Evolutionary conservation across 2,329 filamentous ascomycete genomes (phyloP), one percentile per base, ranked within the genome.

Genomic region (Chrysosphaeria jannelii): DNA sequence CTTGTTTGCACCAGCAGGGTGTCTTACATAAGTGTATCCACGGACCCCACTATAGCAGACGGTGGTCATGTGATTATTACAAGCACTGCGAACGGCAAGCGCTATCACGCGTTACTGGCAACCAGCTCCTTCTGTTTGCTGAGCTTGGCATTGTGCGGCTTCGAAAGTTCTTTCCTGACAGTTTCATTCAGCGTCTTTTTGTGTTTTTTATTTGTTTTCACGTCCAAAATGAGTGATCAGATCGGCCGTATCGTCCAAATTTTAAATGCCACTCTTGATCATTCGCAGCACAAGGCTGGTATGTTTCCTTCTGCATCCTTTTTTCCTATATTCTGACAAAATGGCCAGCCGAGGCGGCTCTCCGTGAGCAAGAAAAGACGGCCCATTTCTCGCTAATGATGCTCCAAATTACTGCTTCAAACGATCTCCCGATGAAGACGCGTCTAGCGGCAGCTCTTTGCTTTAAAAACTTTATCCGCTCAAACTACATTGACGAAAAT

Each of bases 391-490:
- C 81, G 10, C 56, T 93, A 24, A 56, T 58, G 26, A 64, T 97
- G 25, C 69, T 97, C 24, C 78, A 81, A 36, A 88, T 93, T 39
- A 76, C 90, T 36, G 75, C 72, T 31, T 64, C 69, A 33, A 60
- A 66, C 27, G 50, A 57, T 20, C 60, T 70, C 31, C 66, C 75
- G 19, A 47, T 55, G 32, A 81, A 74, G 36, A 85, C 74, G 29
- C 67, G 85, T 30, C 64, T 97, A 20, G 64, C 81, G 5, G 75
- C 72, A 36, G 75, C 85, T 14, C 57, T 97, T 29, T 85, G 74
- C 50, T 97, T 97, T 60, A 97, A 97, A 50, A 97, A 97, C 51
- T 89, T 90, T 45, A 78, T 97, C 39, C 71, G 72, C 44, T 64
- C 71, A 40, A 85, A 78, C 52, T 97, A 88, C 63, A 74, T 76